Base-by-base conservation (phyloP, 2,329 filamentous ascomycete genomes). In the Fusarium piperis region DNA sequence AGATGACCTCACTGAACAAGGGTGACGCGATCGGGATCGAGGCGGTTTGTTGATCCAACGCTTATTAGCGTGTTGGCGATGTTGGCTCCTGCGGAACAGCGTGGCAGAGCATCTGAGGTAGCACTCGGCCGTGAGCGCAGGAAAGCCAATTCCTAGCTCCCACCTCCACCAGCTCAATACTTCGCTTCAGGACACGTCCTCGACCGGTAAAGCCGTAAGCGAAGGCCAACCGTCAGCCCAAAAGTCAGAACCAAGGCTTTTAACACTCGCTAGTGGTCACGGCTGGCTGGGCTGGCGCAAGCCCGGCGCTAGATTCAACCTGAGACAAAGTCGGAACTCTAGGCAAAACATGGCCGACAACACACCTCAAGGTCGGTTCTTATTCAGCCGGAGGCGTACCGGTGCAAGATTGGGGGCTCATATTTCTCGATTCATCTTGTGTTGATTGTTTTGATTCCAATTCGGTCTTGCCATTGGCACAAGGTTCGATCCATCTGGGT, bases 291-390 rank as follows among this genome's bases (percentile, higher is more conserved):
- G 55, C 41, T 71, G 55, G 65, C 52, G 63, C 60, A 48, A 59
- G 36, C 44, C 53, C 48, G 65, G 59, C 65, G 61, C 66, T 71
- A 65, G 62, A 69, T 61, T 59, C 35, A 65, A 60, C 59, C 66
- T 73, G 67, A 68, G 70, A 74, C 71, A 72, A 63, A 26, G 30
- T 18, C 65, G 30, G 26, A 51, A 35, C 44, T 56, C 44, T 48
- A 48, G 44, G 44, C 44, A 48, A 48, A 48, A 48, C 48, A 32
- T 35, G 32, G 48, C 48, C 48, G 32, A 53, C 28, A 53, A 35
- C 28, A 53, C 32, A 53, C 48, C 30, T 23, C 30, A 35, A 11
- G 48, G 30, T 35, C 30, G 30, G n/a, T 23, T 23, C 28, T 32
- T 35, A 35, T 53, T 53, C 48, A 33, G 26, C 44, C 44, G 26